Evolutionary conservation across 768 basidiomycete species (phyloP).

Genomic region (Neoboletus brunneissimus): DNA sequence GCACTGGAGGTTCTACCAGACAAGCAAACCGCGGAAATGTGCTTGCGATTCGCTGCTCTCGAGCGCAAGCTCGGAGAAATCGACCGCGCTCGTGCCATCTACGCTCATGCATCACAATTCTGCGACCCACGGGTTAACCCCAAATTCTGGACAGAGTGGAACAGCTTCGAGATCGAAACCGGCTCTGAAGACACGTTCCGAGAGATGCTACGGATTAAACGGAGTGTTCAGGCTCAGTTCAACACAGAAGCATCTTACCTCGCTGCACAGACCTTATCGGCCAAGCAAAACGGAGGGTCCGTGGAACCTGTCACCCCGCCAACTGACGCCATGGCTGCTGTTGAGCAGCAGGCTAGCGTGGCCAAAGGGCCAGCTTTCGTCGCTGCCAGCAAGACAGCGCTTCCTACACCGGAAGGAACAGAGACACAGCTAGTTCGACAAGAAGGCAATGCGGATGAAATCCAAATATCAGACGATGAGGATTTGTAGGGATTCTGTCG

Average conservation of each 20-base stretch:
- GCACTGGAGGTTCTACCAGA: conserved; percentile 93
- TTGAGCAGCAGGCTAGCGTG: conserved; percentile 61
- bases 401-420: conserved; percentile 39
- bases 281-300: conserved; percentile 51
- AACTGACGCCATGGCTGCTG: conserved; percentile 85
- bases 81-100: conserved; percentile 93
- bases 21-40: conserved; percentile 95
- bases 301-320: conserved; percentile 42
- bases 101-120: conserved; percentile 97
- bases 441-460: conserved; percentile 71
- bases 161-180: conserved; percentile 95
- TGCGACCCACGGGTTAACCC: conserved; percentile 92
- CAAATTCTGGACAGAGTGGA: conserved; percentile 97
- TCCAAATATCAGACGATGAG: conserved; percentile 85
- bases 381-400: conserved; percentile 60
- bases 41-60: conserved; percentile 89
- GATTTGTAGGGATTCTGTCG: conserved; percentile 43
- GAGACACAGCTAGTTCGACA: conserved; percentile 29
- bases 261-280: conserved; percentile 83
- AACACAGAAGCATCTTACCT: conserved; percentile 95
- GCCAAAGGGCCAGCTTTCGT: conserved; percentile 72
- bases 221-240: conserved; percentile 97
- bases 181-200: conserved; percentile 98
- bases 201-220: conserved; percentile 93
- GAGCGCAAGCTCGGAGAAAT: conserved; percentile 99